Base-by-base conservation (phyloP, 2,329 filamentous ascomycete genomes). In the Graphilbum fragrans region DNA sequence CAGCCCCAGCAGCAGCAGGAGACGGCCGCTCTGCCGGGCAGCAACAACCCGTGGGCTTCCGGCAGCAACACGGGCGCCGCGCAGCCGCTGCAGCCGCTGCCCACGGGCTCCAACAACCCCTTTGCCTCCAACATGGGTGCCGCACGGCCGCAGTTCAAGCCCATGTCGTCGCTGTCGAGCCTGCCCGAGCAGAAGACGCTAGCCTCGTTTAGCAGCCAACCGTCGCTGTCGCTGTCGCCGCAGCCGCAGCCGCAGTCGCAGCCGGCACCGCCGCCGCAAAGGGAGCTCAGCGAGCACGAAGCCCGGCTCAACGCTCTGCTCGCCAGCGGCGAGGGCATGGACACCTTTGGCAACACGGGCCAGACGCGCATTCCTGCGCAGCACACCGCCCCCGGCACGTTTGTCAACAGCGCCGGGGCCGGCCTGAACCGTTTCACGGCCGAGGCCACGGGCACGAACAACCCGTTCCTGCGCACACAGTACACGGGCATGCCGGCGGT, bases 301-400 rank as follows among this genome's bases (percentile, higher is more conserved):
- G 78, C 82, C 19, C 82, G 77, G 55, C 81, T 98, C 50, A 96
- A 96, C 57, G 75, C 83, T 2, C 76, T 98, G 27, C 76, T 98
- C 35, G 75, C 87, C 3, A 78, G 74, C 20, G 88, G 92, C 49
- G 92, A 98, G 43, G 92, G 92, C 20, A 84, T 93, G 68, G 92
- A 98, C 57, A 98, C 92, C 0, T 98, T 93, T 58, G 92, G 92
- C 49, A 98, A 98, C 59, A 86, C 86, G n/a, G 92, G 92, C 50
- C 86, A 96, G 49, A 71, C 94, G 37, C 87, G 92, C 60, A 94
- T 98, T 49, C 92, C 92, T 2, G 80, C 92, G 2, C 92, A 98
- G 58, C 92, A 98, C 60, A 98, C 92, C 0, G 87, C 92, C 1
- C 92, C 92, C 0, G 92, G 90, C 21, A 93, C 85, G 0, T 98